Percentiles rank a stretch among this genome's conserved stretches.
phyloP scores from a whole-genome alignment of 257 asterid species.

The Anisodus tanguticus region DNA sequence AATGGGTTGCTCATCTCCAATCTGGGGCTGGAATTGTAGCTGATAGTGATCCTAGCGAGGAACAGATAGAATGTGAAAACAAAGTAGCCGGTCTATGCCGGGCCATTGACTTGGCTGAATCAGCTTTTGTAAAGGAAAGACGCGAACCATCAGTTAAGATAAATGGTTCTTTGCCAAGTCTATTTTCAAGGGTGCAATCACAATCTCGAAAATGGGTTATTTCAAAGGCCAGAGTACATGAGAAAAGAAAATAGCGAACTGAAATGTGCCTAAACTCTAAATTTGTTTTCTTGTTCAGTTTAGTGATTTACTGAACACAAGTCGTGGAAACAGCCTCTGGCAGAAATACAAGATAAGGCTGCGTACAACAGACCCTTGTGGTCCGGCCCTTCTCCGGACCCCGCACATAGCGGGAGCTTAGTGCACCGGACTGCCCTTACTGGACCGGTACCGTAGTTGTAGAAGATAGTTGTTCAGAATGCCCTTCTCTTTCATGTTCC shows the following conservation, averaged over 20 bases:
- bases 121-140: constrained; percentile 56
- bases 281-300: background rate
- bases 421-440: too few species aligned
- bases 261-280: background rate
- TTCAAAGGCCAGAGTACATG: background rate
- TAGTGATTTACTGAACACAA: too few species aligned
- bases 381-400: too few species aligned
- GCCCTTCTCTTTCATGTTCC: background rate
- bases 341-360: too few species aligned
- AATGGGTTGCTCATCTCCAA: constrained; percentile 92
- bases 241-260: background rate
- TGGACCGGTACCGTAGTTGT: background rate
- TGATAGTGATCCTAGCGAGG: constrained; percentile 79
- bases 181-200: background rate
- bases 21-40: constrained; percentile 93
- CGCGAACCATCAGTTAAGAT: background rate
- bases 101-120: constrained; percentile 87
- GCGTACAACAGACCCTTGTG: too few species aligned
- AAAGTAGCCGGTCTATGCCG: constrained; percentile 72
- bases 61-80: constrained; percentile 77
- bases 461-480: background rate
- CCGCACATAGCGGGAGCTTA: too few species aligned
- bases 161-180: constrained; percentile 21
- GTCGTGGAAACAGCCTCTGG: too few species aligned
- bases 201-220: background rate